Conservation (phyloP, 306 rosid species). For the Cyclanthera cordifolia region DNA sequence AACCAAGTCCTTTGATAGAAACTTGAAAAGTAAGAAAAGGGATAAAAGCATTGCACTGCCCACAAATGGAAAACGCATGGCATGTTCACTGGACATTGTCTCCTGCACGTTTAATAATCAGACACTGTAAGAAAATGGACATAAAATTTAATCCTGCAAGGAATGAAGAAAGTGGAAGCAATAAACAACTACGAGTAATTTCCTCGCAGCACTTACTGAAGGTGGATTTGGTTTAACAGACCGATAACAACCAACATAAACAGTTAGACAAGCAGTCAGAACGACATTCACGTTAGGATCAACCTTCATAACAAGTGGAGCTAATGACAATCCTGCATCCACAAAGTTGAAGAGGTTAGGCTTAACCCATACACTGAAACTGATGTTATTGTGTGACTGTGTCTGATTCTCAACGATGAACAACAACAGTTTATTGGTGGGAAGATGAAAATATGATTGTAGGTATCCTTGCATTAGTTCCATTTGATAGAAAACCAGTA, state of each 20-base stretch:
- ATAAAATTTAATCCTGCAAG: neutral
- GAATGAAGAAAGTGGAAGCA: slow-evolving; percentile 3
- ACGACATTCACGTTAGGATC: slow-evolving; percentile 82
- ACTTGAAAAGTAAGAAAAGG: slow-evolving; percentile 90
- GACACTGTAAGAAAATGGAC: slow-evolving; percentile 5
- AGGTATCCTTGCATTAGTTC: neutral
- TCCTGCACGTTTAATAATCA: slow-evolving; percentile 49
- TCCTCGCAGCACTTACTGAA: slow-evolving; percentile 38
- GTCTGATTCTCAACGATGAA: neutral
- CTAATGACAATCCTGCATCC: slow-evolving; percentile 69
- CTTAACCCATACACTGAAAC: neutral
- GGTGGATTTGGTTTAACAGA: slow-evolving; percentile 97
- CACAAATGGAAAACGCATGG: slow-evolving; percentile 97
- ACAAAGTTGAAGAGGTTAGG: slow-evolving; percentile 7
- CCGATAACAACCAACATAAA: slow-evolving; percentile 88
- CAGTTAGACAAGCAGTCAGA: slow-evolving; percentile 76
- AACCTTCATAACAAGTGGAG: slow-evolving; percentile 83
- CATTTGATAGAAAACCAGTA: neutral
- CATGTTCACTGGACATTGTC: slow-evolving; percentile 97
- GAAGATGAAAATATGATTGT: neutral
- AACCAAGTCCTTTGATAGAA: slow-evolving; percentile 94
- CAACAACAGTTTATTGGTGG: neutral
- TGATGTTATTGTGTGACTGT: too few relatives aligned
- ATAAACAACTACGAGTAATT: neutral
- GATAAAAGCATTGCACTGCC: slow-evolving; percentile 98